Evolutionary conservation across 2,329 filamentous ascomycete species (phyloP), one percentile per base, ranked within the genome.

Genomic region (Botrytis galanthina): DNA sequence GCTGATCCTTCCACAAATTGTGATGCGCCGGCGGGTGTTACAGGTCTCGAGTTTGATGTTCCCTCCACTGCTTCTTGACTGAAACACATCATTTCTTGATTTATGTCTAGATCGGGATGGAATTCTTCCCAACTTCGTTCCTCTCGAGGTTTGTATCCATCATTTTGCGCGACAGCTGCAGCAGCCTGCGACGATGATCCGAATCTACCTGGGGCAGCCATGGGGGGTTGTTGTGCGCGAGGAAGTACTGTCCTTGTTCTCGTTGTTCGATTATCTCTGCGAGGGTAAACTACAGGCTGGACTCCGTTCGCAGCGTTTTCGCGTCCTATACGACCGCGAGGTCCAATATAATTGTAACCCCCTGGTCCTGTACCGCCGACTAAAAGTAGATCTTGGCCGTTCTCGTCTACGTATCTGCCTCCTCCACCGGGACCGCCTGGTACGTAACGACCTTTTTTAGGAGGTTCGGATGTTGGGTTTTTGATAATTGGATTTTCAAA

Each of bases 101-200:
- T 94, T 67, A 98, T 94, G 83, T 98, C 95, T 70, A 99, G 88
- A 79, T 98, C 93, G 0, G 94, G 94, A 82, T 99, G 96, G 77
- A 98, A 98, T 81, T 99, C 96, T 80, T 98, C 95, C 94, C 95
- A 99, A 70, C 94, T 93, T 75, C 95, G 91, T 84, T 99, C 96
- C 83, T 99, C 96, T 80, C 96, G 89, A 46, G 96, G 96, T 82
- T 99, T 99, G 84, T 98, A 98, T 69, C 95, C 95, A 84, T 98
- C 96, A 79, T 91, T 95, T 81, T 97, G 94, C 78, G 94, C 93
- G 74, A 96, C 92, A 6, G 93, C 94, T 69, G 95, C 93, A 42
- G 94, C 94, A 20, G 95, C 94, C n/a, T 92, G 94, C 46, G 79
- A 77, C 26, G 79, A 79, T 60, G 75, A 79, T 70, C 77, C 80